Evolutionary conservation across 129 eudicot genomes (phyloP).

Genomic region (Ambrosia trifida): DNA sequence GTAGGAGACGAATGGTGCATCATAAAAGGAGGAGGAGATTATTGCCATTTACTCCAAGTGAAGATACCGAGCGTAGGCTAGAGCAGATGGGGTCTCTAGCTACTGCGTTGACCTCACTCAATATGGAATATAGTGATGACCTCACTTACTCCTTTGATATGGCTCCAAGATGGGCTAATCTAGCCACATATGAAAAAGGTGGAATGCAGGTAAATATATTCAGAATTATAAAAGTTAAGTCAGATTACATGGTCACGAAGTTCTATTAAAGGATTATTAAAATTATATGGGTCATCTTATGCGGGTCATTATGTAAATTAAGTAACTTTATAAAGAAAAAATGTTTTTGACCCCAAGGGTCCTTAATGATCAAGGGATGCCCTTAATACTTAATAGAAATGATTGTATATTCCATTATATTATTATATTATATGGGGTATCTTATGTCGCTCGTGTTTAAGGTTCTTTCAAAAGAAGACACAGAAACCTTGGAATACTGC

Average conservation of each 20-base stretch:
- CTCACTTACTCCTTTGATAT: constrained; percentile 37
- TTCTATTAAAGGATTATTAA: not conserved
- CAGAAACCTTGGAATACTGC: constrained; percentile 66
- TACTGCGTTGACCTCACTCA: constrained; percentile 57
- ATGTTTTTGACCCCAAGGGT: not conserved
- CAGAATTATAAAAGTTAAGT: not conserved
- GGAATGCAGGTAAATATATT: constrained; percentile 52
- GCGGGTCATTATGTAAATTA: no score
- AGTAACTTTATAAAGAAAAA: no score
- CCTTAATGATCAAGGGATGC: not conserved
- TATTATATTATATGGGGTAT: constrained; percentile 13
- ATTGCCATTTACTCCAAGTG: constrained; percentile 35
- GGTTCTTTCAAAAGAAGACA: constrained; percentile 84
- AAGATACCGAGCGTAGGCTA: constrained; percentile 44
- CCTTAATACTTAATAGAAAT: constrained; percentile 5
- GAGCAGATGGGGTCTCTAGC: constrained; percentile 87
- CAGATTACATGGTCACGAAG: not conserved
- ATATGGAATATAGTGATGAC: constrained; percentile 39
- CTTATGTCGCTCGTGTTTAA: constrained; percentile 30
- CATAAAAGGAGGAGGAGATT: constrained; percentile 37
- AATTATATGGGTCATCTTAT: not conserved
- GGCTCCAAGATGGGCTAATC: constrained; percentile 39
- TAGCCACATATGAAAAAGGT: constrained; percentile 30
- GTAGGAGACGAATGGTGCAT: constrained; percentile 41
- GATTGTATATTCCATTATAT: constrained; percentile 5